These are phyloP conservation scores for Rhododendron henanense DNA, from an alignment of 148 eudicot genomes.

Conservation along the genomic window DNA sequence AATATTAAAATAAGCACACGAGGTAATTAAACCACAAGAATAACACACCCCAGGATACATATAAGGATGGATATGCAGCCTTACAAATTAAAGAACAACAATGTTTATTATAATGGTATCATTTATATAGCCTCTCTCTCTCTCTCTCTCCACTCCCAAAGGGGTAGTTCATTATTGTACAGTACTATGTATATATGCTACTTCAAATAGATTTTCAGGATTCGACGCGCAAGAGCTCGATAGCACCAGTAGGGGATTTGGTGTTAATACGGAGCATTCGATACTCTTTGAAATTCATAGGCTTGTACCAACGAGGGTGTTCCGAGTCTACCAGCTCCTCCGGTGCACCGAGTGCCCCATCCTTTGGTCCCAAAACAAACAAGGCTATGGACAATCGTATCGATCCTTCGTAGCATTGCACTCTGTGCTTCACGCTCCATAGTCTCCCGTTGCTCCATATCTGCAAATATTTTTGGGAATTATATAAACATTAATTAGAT, in stretches of 20 bases:
- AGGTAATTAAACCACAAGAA: no score
- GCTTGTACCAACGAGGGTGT: background rate
- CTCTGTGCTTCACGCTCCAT: conserved; percentile 7
- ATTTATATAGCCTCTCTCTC: background rate
- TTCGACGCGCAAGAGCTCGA: conserved; percentile 4
- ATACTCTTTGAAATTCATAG: background rate
- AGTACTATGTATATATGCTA: background rate
- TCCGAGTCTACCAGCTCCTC: background rate
- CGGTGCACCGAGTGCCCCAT: background rate
- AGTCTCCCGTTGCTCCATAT: conserved; percentile 14
- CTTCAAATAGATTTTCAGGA: background rate
- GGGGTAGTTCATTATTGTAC: background rate
- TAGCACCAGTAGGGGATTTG: background rate
- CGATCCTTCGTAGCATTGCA: conserved; percentile 23
- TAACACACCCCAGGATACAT: no score
- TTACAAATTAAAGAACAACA: no score
- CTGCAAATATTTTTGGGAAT: no score
- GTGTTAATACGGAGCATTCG: background rate
- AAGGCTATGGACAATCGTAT: background rate
- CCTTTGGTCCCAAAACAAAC: conserved; percentile 12
- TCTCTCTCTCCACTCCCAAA: background rate
- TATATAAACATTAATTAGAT: no score
- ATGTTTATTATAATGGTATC: no score
- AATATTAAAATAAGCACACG: no score
- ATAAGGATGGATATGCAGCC: no score